phyloP scores from a whole-genome alignment of 495 filamentous ascomycete genomes.

The Penicillium ucsense region DNA sequence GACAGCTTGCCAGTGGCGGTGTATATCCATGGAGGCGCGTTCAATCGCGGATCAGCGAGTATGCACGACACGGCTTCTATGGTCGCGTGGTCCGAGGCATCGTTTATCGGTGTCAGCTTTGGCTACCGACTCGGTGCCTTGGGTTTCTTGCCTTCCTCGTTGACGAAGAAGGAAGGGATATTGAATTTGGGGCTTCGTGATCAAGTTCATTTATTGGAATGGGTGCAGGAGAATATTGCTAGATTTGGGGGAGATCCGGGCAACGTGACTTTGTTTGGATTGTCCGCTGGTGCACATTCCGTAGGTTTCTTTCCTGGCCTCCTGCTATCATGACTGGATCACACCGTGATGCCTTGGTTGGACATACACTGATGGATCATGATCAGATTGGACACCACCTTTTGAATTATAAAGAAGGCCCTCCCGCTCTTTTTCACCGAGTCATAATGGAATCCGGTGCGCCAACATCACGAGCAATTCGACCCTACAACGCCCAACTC shows the following conservation, averaged over 20 bases:
- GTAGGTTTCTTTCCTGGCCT: slow-evolving; percentile 11
- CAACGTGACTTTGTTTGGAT: slow-evolving; percentile 55
- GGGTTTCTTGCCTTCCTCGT: slow-evolving; percentile 48
- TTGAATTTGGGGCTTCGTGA: slow-evolving; percentile 57
- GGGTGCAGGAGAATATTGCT: slow-evolving; percentile 51
- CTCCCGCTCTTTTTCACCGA: slow-evolving; percentile 43
- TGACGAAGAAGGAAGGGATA: slow-evolving; percentile 42
- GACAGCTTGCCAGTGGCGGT: slow-evolving; percentile 47
- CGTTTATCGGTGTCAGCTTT: slow-evolving; percentile 51
- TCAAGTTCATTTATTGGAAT: slow-evolving; percentile 47
- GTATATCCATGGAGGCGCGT: slow-evolving; percentile 38
- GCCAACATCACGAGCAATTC: slow-evolving; percentile 50
- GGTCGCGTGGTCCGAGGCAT: slow-evolving; percentile 43
- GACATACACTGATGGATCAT: background rate
- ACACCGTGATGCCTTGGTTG: background rate
- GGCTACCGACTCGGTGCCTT: slow-evolving; percentile 53
- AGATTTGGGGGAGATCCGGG: slow-evolving; percentile 51
- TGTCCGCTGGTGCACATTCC: slow-evolving; percentile 55
- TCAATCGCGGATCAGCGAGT: slow-evolving; percentile 26
- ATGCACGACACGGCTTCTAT: slow-evolving; percentile 39
- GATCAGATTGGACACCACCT: slow-evolving; percentile 54
- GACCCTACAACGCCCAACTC: slow-evolving; percentile 43
- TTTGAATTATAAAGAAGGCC: slow-evolving; percentile 35
- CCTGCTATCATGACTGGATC: too few relatives aligned
- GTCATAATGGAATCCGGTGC: slow-evolving; percentile 57